phyloP scores from a whole-genome alignment of 2,329 filamentous ascomycete species.

The Fusarium mangiferae region DNA sequence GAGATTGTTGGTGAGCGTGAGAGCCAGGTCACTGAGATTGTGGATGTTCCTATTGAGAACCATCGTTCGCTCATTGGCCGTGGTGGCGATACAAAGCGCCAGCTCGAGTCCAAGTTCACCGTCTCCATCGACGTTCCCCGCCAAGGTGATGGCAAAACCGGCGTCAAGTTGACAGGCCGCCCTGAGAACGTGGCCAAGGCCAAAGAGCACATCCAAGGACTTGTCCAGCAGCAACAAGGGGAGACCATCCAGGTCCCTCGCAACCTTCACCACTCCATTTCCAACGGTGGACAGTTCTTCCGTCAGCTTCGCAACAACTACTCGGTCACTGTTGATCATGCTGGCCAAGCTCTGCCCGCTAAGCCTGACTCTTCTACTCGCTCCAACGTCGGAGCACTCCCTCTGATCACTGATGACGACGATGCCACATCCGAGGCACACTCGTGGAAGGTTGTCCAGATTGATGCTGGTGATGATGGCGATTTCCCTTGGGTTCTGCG shows the following conservation, averaged over 20 bases:
- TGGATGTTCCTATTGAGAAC: slow-evolving; percentile 90
- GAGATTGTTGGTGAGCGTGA: slow-evolving; percentile 85
- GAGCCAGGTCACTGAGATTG: slow-evolving; percentile 78
- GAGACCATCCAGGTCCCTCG: slow-evolving; percentile 88
- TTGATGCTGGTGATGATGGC: slow-evolving; percentile 68
- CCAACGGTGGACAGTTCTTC: slow-evolving; percentile 94
- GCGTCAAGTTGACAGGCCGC: slow-evolving; percentile 85
- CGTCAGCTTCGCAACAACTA: slow-evolving; percentile 86
- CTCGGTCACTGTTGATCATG: slow-evolving; percentile 92
- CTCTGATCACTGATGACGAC: slow-evolving; percentile 92
- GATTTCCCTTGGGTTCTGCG: slow-evolving; percentile 91
- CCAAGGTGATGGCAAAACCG: slow-evolving; percentile 84
- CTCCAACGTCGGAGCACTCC: slow-evolving; percentile 72
- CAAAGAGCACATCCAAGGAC: slow-evolving; percentile 81
- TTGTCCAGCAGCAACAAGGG: slow-evolving; percentile 87
- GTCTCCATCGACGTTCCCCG: slow-evolving; percentile 91
- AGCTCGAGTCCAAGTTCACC: slow-evolving; percentile 86
- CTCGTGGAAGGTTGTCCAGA: slow-evolving; percentile 85
- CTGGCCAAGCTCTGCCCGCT: slow-evolving; percentile 78
- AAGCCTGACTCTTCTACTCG: slow-evolving; percentile 69
- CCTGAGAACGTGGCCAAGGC: slow-evolving; percentile 83
- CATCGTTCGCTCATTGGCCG: slow-evolving; percentile 92
- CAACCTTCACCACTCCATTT: slow-evolving; percentile 82
- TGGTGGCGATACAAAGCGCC: slow-evolving; percentile 86
- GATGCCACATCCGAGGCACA: slow-evolving; percentile 72